phyloP scores from a whole-genome alignment of 2,329 filamentous ascomycete genomes.

The Colletotrichum sansevieriae region DNA sequence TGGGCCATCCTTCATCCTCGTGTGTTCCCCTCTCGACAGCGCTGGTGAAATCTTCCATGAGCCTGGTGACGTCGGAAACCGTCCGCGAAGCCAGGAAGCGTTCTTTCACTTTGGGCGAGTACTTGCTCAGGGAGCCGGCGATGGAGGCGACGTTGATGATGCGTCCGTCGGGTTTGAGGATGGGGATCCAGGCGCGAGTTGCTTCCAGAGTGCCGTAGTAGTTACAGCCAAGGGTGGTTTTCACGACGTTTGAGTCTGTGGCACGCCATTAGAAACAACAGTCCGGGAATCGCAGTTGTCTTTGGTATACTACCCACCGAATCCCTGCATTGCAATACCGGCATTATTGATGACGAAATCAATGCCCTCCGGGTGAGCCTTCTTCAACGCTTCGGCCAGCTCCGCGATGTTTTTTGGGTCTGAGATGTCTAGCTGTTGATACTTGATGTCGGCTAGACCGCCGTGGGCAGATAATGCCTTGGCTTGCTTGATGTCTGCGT shows the following conservation, averaged over 20 bases:
- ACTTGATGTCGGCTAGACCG: conserved; percentile 61
- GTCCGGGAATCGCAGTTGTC: background rate
- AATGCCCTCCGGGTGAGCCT: conserved; percentile 61
- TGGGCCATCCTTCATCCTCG: conserved; percentile 62
- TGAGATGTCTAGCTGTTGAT: conserved; percentile 62
- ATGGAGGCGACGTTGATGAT: conserved; percentile 64
- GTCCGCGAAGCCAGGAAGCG: conserved; percentile 57
- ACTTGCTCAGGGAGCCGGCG: conserved; percentile 59
- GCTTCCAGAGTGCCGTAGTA: conserved; percentile 65
- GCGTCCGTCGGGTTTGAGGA: conserved; percentile 58
- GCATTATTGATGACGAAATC: conserved; percentile 69
- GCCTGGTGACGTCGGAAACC: conserved; percentile 57
- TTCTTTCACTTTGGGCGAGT: conserved; percentile 56
- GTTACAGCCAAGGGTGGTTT: conserved; percentile 62
- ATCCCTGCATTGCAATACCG: conserved; percentile 60
- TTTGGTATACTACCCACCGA: conserved; percentile 48
- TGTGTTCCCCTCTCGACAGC: conserved; percentile 60
- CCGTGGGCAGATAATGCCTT: conserved; percentile 57
- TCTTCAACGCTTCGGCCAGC: conserved; percentile 56
- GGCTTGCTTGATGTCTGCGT: conserved; percentile 58
- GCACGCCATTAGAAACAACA: background rate
- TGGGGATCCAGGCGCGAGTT: conserved; percentile 58
- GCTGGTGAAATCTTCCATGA: conserved; percentile 63
- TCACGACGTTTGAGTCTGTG: conserved; percentile 55
- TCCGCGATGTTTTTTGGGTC: conserved; percentile 57